A percentile compares a stretch with the other conserved stretches of the same genome.
Evolutionary conservation across 2,329 filamentous ascomycete species (phyloP).

Genomic region (Fusarium phyllophilum): DNA sequence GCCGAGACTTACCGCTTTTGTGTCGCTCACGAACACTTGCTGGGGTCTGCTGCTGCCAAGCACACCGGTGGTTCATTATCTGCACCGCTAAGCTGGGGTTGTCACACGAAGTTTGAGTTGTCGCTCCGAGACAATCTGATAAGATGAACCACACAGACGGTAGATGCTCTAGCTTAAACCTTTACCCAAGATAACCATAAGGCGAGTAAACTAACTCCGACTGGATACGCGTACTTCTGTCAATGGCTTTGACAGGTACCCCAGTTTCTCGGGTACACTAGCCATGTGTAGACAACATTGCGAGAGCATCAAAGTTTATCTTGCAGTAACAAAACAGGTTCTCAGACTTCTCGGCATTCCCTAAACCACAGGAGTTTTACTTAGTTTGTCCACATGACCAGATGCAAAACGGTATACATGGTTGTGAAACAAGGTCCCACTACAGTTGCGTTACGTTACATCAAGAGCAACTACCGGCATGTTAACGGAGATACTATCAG

Average conservation of each 20-base stretch:
- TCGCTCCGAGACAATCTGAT: background rate
- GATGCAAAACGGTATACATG: background rate
- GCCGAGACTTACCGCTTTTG: background rate
- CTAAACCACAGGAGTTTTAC: background rate
- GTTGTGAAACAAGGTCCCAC: background rate
- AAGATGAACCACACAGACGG: background rate
- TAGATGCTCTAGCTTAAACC: accelerated
- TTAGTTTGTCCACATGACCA: background rate
- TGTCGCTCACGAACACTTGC: background rate
- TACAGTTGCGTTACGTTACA: background rate
- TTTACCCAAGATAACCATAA: background rate
- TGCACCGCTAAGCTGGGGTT: background rate
- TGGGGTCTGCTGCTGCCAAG: no score
- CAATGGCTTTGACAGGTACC: background rate
- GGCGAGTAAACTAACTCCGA: background rate
- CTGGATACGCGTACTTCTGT: no score
- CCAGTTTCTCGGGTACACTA: background rate
- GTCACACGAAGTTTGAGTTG: background rate
- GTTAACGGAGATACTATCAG: background rate
- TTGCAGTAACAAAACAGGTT: no score
- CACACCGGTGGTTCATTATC: no score
- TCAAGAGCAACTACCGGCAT: background rate
- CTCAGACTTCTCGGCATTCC: background rate
- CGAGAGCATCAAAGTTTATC: background rate
- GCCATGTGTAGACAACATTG: background rate